Evolutionary conservation across 1,139 yeast genomes (phyloP), one percentile per base, ranked within the genome.

Genomic region (Lodderomyces theae): DNA sequence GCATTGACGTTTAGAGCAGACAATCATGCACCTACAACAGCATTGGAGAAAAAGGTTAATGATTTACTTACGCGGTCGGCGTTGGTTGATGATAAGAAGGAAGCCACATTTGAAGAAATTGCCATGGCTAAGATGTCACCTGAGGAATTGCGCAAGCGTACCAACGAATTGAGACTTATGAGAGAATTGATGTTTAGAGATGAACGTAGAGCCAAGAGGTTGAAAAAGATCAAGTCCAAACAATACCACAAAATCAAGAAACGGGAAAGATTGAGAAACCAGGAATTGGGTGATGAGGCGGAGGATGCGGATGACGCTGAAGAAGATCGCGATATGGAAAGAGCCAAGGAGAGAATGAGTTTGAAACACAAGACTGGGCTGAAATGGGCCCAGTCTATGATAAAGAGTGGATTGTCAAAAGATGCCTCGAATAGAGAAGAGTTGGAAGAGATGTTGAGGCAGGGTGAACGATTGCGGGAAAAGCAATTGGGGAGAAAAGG

Each of bases 181-280:
- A 78, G 98, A 49, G 98, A 92, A 57, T 75, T 92, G 48, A 87
- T 92, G 95, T 92, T 89, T 65, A 77, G 97, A 56, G 97, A 92
- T 56, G 97, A 92, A 66, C 79, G 82, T 55, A 83, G 87, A 58
- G 89, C 97, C 16, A 88, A 79, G 61, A 77, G 99, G 53, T 77
- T 92, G 54, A 90, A 90, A 69, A 92, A 90, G 66, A 92, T 92
- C 64, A 92, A 92, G 63, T 88, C 97, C 35, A 94, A 90, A 63
- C 77, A 88, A 5, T 92, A 82, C 64, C 87, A 88, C 55, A 83
- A 86, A 58, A 83, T 90, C 42, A 83, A 86, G 57, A 88, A 90
- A 73, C 86, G 84, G 63, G 97, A 90, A 58, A 69, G 88, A 50
- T 65, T 85, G 51, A 79, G 81, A 50, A 86, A 83, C 52, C 74